A percentile compares a stretch with the other conserved stretches of the same genome.
Evolutionary conservation across 805 yeast species (phyloP).

Genomic region (Kockiozyma suomiensis): DNA sequence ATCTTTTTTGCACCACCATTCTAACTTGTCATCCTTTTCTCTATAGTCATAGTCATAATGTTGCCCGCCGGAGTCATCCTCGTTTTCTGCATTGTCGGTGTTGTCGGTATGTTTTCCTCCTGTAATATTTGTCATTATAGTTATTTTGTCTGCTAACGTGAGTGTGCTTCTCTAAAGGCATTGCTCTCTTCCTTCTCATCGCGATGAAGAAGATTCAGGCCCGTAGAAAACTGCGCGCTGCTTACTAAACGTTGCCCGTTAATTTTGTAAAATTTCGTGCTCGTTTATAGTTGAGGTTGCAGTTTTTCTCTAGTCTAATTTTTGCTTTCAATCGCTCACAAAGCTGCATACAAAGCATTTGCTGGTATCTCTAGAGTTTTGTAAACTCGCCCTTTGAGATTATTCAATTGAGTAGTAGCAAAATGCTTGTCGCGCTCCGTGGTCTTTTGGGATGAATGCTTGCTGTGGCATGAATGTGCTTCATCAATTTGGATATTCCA

Average conservation of each 20-base stretch:
- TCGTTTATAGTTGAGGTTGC: background rate
- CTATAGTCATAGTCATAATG: slow-evolving; percentile 45
- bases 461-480: background rate
- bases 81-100: slow-evolving; percentile 53
- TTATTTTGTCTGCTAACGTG: slow-evolving; percentile 41
- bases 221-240: slow-evolving; percentile 42
- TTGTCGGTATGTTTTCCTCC: slow-evolving; percentile 42
- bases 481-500: no score
- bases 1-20: no score
- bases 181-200: slow-evolving; percentile 46
- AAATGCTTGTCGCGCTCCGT: no score
- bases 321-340: no score
- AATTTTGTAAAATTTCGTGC: background rate
- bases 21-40: background rate
- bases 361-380: no score
- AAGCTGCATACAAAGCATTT: no score
- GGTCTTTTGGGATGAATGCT: no score
- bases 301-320: background rate
- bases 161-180: slow-evolving; percentile 39
- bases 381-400: no score
- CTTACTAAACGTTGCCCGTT: slow-evolving; percentile 21
- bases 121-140: background rate
- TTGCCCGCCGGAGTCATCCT: slow-evolving; percentile 75
- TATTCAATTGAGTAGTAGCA: no score
- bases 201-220: slow-evolving; percentile 49